Percentiles rank a stretch among this genome's conserved stretches.
These are phyloP conservation scores for Kokia cookei DNA, from an alignment of 441 rosid species.

Conservation along the genomic window DNA sequence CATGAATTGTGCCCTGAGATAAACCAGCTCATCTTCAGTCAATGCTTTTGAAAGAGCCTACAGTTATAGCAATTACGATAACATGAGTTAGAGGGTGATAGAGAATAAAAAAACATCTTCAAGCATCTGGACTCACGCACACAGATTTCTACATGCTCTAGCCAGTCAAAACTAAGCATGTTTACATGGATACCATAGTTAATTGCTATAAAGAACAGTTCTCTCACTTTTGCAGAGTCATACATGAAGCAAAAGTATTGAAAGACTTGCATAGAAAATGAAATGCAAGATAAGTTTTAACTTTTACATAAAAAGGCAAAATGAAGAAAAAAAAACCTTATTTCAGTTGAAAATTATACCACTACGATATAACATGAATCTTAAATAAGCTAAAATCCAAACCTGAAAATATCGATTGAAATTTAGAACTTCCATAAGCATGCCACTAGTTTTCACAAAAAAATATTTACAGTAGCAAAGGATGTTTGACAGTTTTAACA, in stretches of 20 bases:
- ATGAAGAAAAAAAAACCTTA: not conserved
- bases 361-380: not conserved
- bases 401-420: not conserved
- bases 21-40: slow-evolving; percentile 70
- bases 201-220: not conserved
- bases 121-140: not conserved
- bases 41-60: slow-evolving; percentile 87
- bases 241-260: not conserved
- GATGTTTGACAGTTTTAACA: not conserved
- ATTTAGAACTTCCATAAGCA: not conserved
- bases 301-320: not conserved
- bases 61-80: slow-evolving; percentile 12
- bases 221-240: not conserved
- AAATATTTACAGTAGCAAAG: not conserved
- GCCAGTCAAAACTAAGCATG: not conserved
- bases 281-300: not conserved
- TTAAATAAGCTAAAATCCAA: not conserved
- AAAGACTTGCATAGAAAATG: not conserved
- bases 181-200: not conserved
- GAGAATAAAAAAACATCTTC: not conserved
- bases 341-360: not conserved
- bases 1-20: slow-evolving; percentile 76
- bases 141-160: not conserved
- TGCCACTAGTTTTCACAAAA: not conserved
- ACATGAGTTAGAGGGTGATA: not conserved